These are phyloP conservation scores for Quambalaria eucalypti DNA, from an alignment of 1,284 basidiomycete genomes.

Conservation along the genomic window DNA sequence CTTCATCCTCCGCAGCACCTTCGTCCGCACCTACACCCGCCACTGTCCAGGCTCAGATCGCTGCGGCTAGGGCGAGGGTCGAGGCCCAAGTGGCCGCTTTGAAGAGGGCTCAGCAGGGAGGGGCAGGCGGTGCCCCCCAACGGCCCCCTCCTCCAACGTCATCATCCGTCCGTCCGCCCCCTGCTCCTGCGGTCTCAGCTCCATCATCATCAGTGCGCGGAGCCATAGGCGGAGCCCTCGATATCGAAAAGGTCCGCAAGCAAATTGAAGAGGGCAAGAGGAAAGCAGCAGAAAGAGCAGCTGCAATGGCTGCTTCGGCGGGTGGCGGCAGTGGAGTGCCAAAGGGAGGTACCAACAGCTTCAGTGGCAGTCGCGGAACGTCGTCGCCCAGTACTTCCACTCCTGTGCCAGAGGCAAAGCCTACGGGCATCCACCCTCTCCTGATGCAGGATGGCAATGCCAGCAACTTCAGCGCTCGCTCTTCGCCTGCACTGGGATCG, in stretches of 20 bases:
- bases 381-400: neutral
- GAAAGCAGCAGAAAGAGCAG: neutral
- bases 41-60: conserved; percentile 26
- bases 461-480: neutral
- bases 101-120: conserved; percentile 4
- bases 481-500: conserved; percentile 1
- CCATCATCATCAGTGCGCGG: neutral
- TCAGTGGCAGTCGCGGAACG: too few relatives aligned
- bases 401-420: conserved; percentile 3
- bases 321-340: too few relatives aligned
- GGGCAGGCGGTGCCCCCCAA: neutral
- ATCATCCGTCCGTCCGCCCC: neutral
- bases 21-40: neutral
- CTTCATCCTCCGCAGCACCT: neutral
- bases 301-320: neutral
- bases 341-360: neutral
- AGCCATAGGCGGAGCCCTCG: neutral
- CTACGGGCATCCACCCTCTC: conserved; percentile 34
- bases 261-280: conserved; percentile 7
- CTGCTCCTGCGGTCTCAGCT: neutral
- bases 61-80: conserved; percentile 22
- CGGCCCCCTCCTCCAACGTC: neutral
- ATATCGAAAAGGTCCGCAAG: conserved; percentile 6
- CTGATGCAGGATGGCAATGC: conserved; percentile 9
- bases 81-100: conserved; percentile 19